Conservation (phyloP, 1,284 basidiomycete species). For the Tylopilus orsonianus region DNA sequence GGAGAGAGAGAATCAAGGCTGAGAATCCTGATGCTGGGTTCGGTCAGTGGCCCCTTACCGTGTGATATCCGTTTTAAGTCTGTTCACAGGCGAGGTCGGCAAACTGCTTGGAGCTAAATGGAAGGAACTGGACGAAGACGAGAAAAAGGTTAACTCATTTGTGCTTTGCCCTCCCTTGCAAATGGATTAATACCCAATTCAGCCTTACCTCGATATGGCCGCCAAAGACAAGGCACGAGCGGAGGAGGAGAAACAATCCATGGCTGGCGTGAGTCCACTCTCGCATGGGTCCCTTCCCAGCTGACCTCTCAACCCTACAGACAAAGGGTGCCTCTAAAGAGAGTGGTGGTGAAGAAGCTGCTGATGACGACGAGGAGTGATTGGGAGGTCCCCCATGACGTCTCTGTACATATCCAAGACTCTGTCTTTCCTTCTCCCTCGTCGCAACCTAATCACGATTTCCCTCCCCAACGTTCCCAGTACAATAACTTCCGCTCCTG, state of each 20-base stretch:
- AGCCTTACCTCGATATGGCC: constrained; percentile 92
- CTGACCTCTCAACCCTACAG: constrained; percentile 2
- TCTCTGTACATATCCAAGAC: constrained; percentile 20
- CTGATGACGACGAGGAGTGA: constrained; percentile 57
- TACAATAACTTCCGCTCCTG: constrained; percentile 25
- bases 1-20: constrained; percentile 90
- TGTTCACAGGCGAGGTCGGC: constrained; percentile 69
- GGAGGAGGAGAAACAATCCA: constrained; percentile 77
- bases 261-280: constrained; percentile 59
- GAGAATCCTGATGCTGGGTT: constrained; percentile 96
- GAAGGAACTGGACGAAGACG: constrained; percentile 82
- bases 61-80: constrained; percentile 10
- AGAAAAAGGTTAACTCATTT: constrained; percentile 70
- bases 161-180: neutral
- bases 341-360: constrained; percentile 57
- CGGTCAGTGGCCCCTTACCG: constrained; percentile 50
- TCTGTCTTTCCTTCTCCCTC: constrained; percentile 3
- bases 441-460: constrained; percentile 22
- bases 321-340: constrained; percentile 45
- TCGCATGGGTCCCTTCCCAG: fast-evolving
- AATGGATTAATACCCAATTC: constrained; percentile 10
- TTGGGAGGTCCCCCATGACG: constrained; percentile 2
- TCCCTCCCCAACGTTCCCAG: constrained; percentile 11
- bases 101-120: constrained; percentile 87
- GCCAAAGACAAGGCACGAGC: constrained; percentile 83